Base-by-base conservation (phyloP, 148 eudicot species). In the Pouteria glomerata region DNA sequence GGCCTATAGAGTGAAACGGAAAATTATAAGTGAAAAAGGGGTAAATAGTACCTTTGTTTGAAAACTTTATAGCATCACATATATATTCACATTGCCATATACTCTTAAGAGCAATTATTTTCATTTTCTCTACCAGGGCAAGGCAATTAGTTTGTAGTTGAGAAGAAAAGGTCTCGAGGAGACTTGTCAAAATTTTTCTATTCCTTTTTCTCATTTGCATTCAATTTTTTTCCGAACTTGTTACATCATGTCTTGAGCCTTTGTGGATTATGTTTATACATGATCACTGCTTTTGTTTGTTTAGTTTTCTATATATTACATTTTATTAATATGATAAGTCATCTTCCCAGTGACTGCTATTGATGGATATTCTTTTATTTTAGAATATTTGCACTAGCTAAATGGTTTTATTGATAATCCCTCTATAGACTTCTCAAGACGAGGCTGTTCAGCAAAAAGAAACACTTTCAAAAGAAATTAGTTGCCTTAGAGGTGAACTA, bases 361-460 rank as follows among this genome's bases (percentile, higher is more conserved):
- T n/a, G 41, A 58, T 30, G 37, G 27, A 3, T 50, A 14, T 33
- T 16, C 21, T n/a, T 64, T 8, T 63, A 23, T n/a, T 19, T 69
- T 39, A n/a, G 24, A 8, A 39, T 2, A 47, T 31, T 55, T 44
- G 19, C 15, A 23, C 31, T 55, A 34, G 15, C 52, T 53, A 69
- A 69, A 11, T 39, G 21, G 72, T 10, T 18, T 55, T 66, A 30
- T 24, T 51, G 18, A 75, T 69, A 50, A 21, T 56, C 13, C 1
- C 52, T 51, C 21, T 60, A 30, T 67, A 90, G 96, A 75, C 88
- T 55, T 81, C 77, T 23, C 92, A 79, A 33, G 90, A 86, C 16
- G 96, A 87, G 64, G 85, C 80, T 10, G 53, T 75, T 51, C 83
- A 81, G 72, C 85, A 82, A 69, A 90, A 85, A 29, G 88, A 85